These are phyloP conservation scores for Pseudogymnoascus sp. DNA, from an alignment of 2,329 filamentous ascomycete genomes.

Conservation along the genomic window DNA sequence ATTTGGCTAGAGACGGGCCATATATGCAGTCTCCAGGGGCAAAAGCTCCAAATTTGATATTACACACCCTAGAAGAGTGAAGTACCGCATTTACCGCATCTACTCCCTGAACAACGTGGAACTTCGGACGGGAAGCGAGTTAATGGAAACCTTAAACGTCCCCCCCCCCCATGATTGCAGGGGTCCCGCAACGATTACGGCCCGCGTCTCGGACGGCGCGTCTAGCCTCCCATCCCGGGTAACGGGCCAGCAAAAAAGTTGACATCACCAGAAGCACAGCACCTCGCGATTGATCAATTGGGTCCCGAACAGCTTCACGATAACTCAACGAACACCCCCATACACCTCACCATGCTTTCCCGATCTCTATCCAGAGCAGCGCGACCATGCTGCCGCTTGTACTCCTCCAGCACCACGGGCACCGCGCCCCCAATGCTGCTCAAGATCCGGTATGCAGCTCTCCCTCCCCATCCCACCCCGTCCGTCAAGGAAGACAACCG, in stretches of 20 bases:
- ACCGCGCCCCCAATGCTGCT: constrained; percentile 28
- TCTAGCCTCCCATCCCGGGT: neutral
- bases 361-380: neutral
- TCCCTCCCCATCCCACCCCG: neutral
- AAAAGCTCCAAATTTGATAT: constrained; percentile 2
- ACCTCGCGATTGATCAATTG: neutral
- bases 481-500: neutral
- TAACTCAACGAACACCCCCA: neutral
- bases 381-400: neutral
- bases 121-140: neutral
- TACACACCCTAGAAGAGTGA: neutral
- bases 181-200: neutral
- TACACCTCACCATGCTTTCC: neutral
- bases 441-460: constrained; percentile 27
- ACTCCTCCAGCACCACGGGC: constrained; percentile 18
- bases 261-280: neutral
- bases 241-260: constrained; percentile 2
- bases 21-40: neutral
- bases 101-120: constrained; percentile 1
- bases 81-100: neutral
- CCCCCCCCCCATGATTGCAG: constrained; percentile 1
- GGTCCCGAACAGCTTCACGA: neutral
- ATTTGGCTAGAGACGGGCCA: neutral
- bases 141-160: neutral
- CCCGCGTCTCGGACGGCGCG: constrained; percentile 5